Evolutionary conservation across 2,329 filamentous ascomycete species (phyloP), one percentile per base, ranked within the genome.

Genomic region (Colletotrichum paranaense): DNA sequence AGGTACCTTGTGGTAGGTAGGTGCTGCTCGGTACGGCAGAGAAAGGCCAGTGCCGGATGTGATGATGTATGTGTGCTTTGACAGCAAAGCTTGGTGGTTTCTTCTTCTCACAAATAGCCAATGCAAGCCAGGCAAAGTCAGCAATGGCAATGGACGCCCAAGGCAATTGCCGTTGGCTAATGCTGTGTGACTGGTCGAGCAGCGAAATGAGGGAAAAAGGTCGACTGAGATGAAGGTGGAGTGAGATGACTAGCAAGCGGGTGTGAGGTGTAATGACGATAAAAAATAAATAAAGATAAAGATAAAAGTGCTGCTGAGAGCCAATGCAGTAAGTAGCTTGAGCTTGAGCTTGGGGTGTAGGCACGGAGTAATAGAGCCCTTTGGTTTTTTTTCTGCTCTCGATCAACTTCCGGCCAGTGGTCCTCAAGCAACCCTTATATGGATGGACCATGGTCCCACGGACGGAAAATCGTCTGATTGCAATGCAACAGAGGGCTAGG

Each of bases 61-160:
- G 26, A 46, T 26, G 26, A 42, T 38, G 60, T 60, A 42, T 16
- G 46, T 63, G 14, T 38, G n/a, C 22, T 16, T 12, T 64, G 49
- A 14, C 62, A 55, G 8, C 62, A n/a, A 65, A 65, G 52, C n/a
- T n/a, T 30, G 52, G 22, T 57, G 55, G 38, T 52, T 58, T 71
- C 58, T 66, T 73, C 35, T 66, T 64, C 26, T 55, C 58, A 42
- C 22, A 28, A 63, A 65, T 38, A 57, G 63, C 64, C 35, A 55
- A 62, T 74, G 46, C 60, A 58, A 68, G 59, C 57, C 35, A 28
- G 65, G 56, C 24, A 68, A 59, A 64, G n/a, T 19, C 38, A 42
- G 28, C n/a, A 42, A 24, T 8, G 32, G 35, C 35, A 59, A 32
- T 26, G 7, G 30, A 42, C 22, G 62, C 22, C 62, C 26, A 26